Percentiles rank a stretch among this genome's conserved stretches.
Evolutionary conservation across 306 rosid species (phyloP).

Genomic region (Cucumis cinereus): DNA sequence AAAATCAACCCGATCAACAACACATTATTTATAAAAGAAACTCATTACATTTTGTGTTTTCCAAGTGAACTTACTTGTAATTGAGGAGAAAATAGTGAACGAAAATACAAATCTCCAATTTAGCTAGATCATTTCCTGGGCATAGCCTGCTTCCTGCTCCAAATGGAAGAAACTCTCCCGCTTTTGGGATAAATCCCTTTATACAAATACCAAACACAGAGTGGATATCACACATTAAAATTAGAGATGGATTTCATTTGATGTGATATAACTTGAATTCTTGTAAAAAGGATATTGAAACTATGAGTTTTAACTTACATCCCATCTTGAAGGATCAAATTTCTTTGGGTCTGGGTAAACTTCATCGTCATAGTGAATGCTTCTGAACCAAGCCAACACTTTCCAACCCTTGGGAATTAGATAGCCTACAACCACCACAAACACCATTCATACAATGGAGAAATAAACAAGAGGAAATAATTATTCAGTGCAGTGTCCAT

Average conservation of each 20-base stretch:
- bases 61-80: constrained; percentile 25
- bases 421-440: constrained; percentile 20
- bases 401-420: constrained; percentile 39
- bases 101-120: constrained; percentile 31
- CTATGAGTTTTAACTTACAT: constrained; percentile 17
- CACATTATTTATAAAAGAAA: not conserved
- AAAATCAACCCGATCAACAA: not conserved
- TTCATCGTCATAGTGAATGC: constrained; percentile 23
- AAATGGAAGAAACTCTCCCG: constrained; percentile 34
- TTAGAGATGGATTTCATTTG: not conserved
- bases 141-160: constrained; percentile 37
- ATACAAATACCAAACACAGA: not conserved
- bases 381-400: constrained; percentile 28
- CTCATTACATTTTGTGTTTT: not conserved
- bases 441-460: not conserved
- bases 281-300: not conserved
- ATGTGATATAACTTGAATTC: not conserved
- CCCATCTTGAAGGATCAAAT: constrained; percentile 45
- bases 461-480: not conserved
- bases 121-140: constrained; percentile 39
- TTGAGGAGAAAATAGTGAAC: constrained; percentile 41
- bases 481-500: not conserved
- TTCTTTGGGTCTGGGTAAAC: constrained; percentile 21
- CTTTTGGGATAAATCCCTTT: constrained; percentile 19
- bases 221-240: not conserved